These are phyloP conservation scores for Syncephalastrum contaminatum DNA, from an alignment of 371 early-diverging fungal genomes.

Conservation along the genomic window DNA sequence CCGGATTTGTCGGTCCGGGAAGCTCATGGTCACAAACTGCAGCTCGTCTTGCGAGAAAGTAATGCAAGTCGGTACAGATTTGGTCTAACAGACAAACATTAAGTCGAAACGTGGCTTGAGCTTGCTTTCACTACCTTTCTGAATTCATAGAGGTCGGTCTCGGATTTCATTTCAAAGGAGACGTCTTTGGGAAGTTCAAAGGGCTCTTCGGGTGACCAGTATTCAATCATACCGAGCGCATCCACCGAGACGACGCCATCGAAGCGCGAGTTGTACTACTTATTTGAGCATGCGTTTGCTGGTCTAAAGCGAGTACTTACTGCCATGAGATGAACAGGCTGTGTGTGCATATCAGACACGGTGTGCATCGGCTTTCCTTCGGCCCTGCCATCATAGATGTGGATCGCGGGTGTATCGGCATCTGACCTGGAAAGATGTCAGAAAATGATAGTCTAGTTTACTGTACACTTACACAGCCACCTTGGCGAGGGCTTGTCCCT, in stretches of 20 bases:
- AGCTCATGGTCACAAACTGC: conserved; percentile 86
- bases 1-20: conserved; percentile 83
- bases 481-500: conserved; percentile 78
- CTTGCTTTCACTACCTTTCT: conserved; percentile 65
- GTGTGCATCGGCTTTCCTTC: conserved; percentile 62
- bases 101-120: not conserved
- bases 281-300: conserved; percentile 1
- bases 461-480: conserved; percentile 66
- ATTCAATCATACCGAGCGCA: conserved; percentile 86
- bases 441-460: not conserved
- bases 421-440: conserved; percentile 61
- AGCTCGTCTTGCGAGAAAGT: conserved; percentile 77
- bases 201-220: conserved; percentile 81
- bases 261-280: conserved; percentile 67
- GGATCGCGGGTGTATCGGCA: conserved; percentile 63
- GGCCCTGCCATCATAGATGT: conserved; percentile 84
- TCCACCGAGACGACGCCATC: conserved; percentile 86
- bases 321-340: conserved; percentile 78
- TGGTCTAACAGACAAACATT: conserved; percentile 22
- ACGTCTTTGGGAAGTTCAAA: conserved; percentile 64
- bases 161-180: conserved; percentile 80
- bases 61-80: conserved; percentile 78
- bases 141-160: conserved; percentile 94
- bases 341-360: conserved; percentile 66
- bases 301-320: conserved; percentile 16